A percentile compares a stretch with the other conserved stretches of the same genome.
Conservation (phyloP, 768 basidiomycete species). For the Podaxis carcinomalis region DNA sequence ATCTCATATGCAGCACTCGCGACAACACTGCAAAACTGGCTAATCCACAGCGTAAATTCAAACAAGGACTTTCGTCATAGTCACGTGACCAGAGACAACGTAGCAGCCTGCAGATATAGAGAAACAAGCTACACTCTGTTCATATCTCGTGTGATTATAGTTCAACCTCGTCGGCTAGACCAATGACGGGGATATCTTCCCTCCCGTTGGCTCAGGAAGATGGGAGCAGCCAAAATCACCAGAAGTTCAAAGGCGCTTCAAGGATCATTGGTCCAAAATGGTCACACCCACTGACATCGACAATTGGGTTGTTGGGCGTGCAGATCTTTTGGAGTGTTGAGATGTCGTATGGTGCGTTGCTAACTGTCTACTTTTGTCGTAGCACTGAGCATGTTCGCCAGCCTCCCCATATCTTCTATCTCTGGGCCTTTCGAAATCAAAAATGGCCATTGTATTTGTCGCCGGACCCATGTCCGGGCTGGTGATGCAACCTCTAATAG, state of each 20-base stretch:
- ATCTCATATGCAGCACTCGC: too few species aligned
- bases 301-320: conserved; percentile 77
- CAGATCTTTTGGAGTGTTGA: conserved; percentile 93
- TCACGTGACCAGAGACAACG: conserved; percentile 3
- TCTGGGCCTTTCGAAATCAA: conserved; percentile 80
- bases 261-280: conserved; percentile 65
- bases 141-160: background rate
- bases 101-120: background rate
- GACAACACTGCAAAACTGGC: too few species aligned
- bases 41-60: too few species aligned
- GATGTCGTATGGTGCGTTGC: conserved; percentile 76
- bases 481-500: conserved; percentile 87
- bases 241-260: conserved; percentile 46
- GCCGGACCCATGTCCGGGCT: conserved; percentile 90
- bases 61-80: background rate
- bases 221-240: conserved; percentile 26
- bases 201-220: conserved; percentile 43
- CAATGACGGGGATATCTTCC: conserved; percentile 50
- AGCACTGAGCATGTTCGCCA: conserved; percentile 16
- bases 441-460: conserved; percentile 87
- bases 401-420: conserved; percentile 87
- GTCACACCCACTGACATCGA: conserved; percentile 64
- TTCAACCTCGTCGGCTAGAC: background rate
- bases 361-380: background rate
- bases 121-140: background rate